Evolutionary conservation across 495 filamentous ascomycete genomes (phyloP).

Genomic region (Elasticomyces elasticus): DNA sequence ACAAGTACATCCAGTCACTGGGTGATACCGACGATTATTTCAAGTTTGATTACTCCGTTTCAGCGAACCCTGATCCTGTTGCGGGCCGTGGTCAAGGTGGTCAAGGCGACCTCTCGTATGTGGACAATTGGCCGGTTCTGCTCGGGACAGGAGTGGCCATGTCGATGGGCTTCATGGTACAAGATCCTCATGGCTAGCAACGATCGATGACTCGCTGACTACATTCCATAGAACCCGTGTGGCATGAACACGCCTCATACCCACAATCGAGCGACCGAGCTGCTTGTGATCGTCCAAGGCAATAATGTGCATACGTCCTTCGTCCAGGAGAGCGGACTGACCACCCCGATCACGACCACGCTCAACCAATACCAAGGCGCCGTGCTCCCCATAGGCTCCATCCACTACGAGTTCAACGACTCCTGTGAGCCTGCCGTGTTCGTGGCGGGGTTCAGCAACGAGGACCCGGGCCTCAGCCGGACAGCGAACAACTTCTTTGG

Average conservation of each 20-base stretch:
- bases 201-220: neutral
- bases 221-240: too few relatives aligned
- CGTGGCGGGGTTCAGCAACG: slow-evolving; percentile 39
- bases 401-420: slow-evolving; percentile 48
- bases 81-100: slow-evolving; percentile 5
- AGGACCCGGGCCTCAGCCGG: slow-evolving; percentile 41
- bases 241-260: slow-evolving; percentile 42
- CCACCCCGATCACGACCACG: slow-evolving; percentile 30
- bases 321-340: slow-evolving; percentile 42
- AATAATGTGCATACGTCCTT: slow-evolving; percentile 36
- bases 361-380: slow-evolving; percentile 36
- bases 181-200: too few relatives aligned
- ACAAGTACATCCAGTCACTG: neutral
- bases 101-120: slow-evolving; percentile 5
- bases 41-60: neutral
- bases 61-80: slow-evolving; percentile 3
- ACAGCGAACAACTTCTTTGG: slow-evolving; percentile 44
- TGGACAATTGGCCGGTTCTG: slow-evolving; percentile 4
- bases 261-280: slow-evolving; percentile 40
- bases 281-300: slow-evolving; percentile 39
- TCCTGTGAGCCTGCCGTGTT: slow-evolving; percentile 41
- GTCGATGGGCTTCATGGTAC: slow-evolving; percentile 9
- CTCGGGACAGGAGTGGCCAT: neutral
- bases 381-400: slow-evolving; percentile 40
- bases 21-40: slow-evolving; percentile 4